Evolutionary conservation across 768 basidiomycete species (phyloP), one percentile per base, ranked within the genome.

Genomic region (Naganishia kalamii): DNA sequence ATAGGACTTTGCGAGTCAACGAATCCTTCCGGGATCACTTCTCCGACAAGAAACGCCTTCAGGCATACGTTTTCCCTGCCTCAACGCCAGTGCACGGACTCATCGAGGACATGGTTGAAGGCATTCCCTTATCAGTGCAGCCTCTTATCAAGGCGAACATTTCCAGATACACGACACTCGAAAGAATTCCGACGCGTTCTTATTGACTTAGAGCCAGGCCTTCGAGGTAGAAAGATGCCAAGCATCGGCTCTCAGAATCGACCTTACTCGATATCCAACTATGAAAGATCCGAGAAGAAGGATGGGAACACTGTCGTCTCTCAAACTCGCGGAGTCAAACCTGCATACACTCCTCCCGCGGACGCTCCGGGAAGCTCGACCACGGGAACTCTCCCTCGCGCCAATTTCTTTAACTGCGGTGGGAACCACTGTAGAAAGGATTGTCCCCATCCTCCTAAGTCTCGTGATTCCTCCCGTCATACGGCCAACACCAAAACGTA

Each of bases 131-230:
- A 32, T 8, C 43, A 3, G 30, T 62, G 30, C 44, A 25, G 30
- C 61, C 47, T 6, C 12, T 62, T 46, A 62, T 65, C 29, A 46
- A 59, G 35, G 37, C 63, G 35, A 54, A 37, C 17, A 21, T 65
- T 52, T 32, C 37, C 21, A 21, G 12, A 15, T 21, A 27, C 25
- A 65, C 52, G 4, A 59, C 33, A 3, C 25, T 59, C 4, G 52
- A 59, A n/a, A 48, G 63, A 57, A 13, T 65, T 65, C 63, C 4
- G 44, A 33, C 8, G 63, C 5, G 37, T 59, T 47, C 52, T 65
- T 4, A 35, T 65, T 59, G 52, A 65, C 33, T n/a, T 65, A 5
- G 63, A 65, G 47, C 63, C 63, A 29, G 52, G 52, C 10, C 59
- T 60, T 21, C 33, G 63, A 6, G 7, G 8, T 6, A 10, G 43